A percentile compares a stretch with the other conserved stretches of the same genome.
Evolutionary conservation across 345 rosid species (phyloP).

Genomic region (Reutealis trisperma): DNA sequence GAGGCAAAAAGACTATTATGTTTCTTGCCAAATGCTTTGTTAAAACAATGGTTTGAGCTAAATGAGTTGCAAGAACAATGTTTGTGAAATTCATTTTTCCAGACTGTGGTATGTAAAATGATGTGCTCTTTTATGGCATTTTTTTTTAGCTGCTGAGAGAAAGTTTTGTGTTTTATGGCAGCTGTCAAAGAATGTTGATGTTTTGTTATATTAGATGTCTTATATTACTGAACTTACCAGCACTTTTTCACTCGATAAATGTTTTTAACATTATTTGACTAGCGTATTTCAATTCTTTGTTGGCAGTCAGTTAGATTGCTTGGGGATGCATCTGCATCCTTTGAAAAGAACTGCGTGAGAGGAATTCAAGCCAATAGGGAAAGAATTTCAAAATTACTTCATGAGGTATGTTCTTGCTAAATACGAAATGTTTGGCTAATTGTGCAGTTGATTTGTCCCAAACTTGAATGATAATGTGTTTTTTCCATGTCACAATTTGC

Average conservation of each 20-base stretch:
- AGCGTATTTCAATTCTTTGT: slow-evolving; percentile 10
- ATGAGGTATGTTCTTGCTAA: slow-evolving; percentile 57
- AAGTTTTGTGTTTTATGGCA: background rate
- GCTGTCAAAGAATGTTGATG: background rate
- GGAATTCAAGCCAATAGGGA: slow-evolving; percentile 89
- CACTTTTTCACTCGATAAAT: slow-evolving; percentile 14
- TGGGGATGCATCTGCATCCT: slow-evolving; percentile 93
- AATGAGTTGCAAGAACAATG: background rate
- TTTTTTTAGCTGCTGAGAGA: background rate
- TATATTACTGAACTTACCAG: background rate
- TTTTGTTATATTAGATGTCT: background rate
- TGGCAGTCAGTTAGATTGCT: slow-evolving; percentile 75
- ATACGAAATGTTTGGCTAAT: background rate
- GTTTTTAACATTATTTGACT: background rate
- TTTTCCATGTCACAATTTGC: slow-evolving; percentile 30
- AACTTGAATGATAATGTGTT: background rate
- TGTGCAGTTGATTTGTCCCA: background rate
- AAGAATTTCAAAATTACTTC: slow-evolving; percentile 82
- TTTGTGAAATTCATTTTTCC: background rate
- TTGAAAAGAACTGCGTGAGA: slow-evolving; percentile 83
- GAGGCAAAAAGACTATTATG: background rate
- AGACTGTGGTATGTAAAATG: background rate
- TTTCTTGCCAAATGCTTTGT: slow-evolving; percentile 1
- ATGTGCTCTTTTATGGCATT: background rate
- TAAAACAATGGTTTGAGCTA: background rate